Percentiles rank a stretch among this genome's conserved stretches.
These are phyloP conservation scores for Chaetomium sp. DNA, from an alignment of 2,329 filamentous ascomycete species.

Conservation along the genomic window DNA sequence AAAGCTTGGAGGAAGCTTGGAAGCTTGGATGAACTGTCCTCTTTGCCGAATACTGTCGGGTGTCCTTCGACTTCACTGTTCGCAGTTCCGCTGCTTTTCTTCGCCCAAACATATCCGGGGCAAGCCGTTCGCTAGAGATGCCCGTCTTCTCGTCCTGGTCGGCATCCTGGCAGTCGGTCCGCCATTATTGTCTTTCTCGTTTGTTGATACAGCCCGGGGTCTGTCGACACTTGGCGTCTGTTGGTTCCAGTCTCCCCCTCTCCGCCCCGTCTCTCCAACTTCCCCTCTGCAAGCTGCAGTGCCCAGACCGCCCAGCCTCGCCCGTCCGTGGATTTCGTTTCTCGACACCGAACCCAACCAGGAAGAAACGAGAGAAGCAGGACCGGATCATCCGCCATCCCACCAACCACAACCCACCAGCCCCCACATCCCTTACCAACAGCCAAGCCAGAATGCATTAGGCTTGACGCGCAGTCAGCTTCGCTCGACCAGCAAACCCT, in stretches of 20 bases:
- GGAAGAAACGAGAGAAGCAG: background rate
- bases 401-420: constrained; percentile 14
- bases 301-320: constrained; percentile 18
- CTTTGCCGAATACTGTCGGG: background rate
- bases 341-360: background rate
- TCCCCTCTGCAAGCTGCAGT: background rate
- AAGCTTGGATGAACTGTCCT: background rate
- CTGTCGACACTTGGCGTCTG: constrained; percentile 7
- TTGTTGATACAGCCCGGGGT: background rate
- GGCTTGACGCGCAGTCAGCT: constrained; percentile 15
- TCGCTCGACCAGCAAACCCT: constrained; percentile 3
- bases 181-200: background rate
- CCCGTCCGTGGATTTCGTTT: constrained; percentile 10
- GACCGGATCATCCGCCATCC: constrained; percentile 2
- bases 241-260: constrained; percentile 4
- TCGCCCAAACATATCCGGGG: background rate
- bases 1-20: too few relatives aligned
- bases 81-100: background rate
- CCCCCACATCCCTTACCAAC: background rate
- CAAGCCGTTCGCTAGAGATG: background rate
- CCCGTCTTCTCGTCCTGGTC: background rate
- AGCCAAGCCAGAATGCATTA: background rate
- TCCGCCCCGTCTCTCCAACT: background rate
- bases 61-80: background rate
- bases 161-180: background rate